Evolutionary conservation across 2,329 filamentous ascomycete species (phyloP).

Genomic region (Phaeosphaeriaceae sp.): DNA sequence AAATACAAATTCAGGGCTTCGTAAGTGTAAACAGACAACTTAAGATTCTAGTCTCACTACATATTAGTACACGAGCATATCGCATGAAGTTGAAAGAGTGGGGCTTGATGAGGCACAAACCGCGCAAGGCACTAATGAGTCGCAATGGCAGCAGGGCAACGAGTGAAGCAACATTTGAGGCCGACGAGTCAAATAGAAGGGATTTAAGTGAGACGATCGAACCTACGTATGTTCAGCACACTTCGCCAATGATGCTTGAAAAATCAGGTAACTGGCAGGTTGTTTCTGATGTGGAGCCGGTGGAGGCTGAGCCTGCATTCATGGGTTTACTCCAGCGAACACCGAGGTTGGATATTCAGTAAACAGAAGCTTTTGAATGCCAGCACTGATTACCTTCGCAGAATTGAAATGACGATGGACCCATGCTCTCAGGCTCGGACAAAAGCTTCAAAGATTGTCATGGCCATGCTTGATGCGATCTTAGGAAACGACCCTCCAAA

Average conservation of each 20-base stretch:
- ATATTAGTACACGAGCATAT: constrained; percentile 42
- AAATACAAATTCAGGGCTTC: constrained; percentile 43
- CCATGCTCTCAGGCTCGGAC: constrained; percentile 21
- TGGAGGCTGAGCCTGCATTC: constrained; percentile 13
- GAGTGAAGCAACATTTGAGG: constrained; percentile 1
- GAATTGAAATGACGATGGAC: constrained; percentile 17
- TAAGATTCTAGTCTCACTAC: background rate
- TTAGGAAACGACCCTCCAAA: constrained; percentile 30
- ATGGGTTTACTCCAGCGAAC: constrained; percentile 14
- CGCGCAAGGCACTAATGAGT: constrained; percentile 9
- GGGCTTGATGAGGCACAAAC: constrained; percentile 38
- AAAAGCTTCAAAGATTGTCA: constrained; percentile 19
- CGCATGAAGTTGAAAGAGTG: constrained; percentile 48
- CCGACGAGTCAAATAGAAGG: constrained; percentile 8
- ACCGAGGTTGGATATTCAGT: constrained; percentile 10
- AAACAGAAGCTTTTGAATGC: background rate
- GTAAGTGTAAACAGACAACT: constrained; percentile 25
- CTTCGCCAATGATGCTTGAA: background rate
- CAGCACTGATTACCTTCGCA: constrained; percentile 7
- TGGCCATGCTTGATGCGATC: constrained; percentile 38
- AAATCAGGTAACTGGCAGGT: constrained; percentile 16
- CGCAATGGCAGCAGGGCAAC: constrained; percentile 1
- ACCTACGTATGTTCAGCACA: constrained; percentile 1
- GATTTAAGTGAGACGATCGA: constrained; percentile 11
- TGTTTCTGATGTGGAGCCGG: constrained; percentile 2